Conservation (phyloP, 805 yeast genomes). For the Metschnikowia vanudenii region DNA sequence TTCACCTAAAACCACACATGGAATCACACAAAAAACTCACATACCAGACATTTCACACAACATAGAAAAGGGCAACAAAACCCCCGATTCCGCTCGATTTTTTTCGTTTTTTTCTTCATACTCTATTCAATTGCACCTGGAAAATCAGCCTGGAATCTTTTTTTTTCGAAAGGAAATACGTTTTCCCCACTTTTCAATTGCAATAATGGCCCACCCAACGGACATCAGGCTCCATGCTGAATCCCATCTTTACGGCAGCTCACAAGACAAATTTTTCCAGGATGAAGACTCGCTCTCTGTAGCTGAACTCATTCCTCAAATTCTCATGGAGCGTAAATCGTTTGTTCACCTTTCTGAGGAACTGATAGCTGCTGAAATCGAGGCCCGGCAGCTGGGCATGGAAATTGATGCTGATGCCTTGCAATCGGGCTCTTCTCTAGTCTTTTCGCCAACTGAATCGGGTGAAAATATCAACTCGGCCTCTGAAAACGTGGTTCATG, state of each 20-base stretch:
- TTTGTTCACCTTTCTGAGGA: constrained; percentile 61
- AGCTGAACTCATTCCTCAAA: constrained; percentile 56
- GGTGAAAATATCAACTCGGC: background rate
- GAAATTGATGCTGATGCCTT: constrained; percentile 2
- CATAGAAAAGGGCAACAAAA: no score
- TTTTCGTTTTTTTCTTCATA: no score
- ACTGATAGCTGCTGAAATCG: constrained; percentile 47
- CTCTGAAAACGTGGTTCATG: background rate
- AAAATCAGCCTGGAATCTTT: no score
- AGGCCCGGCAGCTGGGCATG: constrained; percentile 8
- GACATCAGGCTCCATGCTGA: constrained; percentile 26
- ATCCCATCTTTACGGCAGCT: constrained; percentile 29
- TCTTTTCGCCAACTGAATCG: background rate
- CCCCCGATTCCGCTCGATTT: no score
- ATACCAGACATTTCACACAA: no score
- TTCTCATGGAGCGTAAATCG: constrained; percentile 57
- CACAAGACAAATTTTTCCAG: constrained; percentile 38
- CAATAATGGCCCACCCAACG: constrained; percentile 7
- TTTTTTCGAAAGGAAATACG: no score
- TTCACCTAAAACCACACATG: no score
- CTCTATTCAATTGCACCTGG: no score
- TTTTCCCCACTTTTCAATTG: no score
- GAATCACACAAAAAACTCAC: no score
- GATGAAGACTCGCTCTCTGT: constrained; percentile 47
- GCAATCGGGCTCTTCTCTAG: no score